Evolutionary conservation across 768 basidiomycete genomes (phyloP).

Genomic region (Crucibulum laeve): DNA sequence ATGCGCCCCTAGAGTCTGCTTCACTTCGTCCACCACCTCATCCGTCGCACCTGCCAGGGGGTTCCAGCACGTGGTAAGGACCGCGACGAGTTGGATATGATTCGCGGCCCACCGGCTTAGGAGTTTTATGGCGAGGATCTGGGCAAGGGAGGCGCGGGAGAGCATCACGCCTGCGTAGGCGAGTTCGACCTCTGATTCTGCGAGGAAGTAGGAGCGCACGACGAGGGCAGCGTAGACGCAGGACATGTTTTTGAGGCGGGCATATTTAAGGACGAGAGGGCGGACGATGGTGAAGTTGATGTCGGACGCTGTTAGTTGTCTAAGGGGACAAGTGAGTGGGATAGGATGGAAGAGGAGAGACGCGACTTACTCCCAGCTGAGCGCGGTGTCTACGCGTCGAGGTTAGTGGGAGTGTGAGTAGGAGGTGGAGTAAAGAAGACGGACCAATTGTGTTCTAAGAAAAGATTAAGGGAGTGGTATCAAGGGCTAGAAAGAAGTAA

Average conservation of each 20-base stretch:
- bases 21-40: constrained; percentile 66
- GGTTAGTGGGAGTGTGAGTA: constrained; percentile 11
- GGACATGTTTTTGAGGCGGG: constrained; percentile 69
- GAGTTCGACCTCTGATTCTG: constrained; percentile 63
- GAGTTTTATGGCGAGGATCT: constrained; percentile 87
- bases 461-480: constrained; percentile 13
- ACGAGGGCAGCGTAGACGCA: constrained; percentile 75
- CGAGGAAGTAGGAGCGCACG: constrained; percentile 73
- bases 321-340: constrained; percentile 18
- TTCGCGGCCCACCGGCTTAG: constrained; percentile 69
- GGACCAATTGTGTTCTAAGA: constrained; percentile 41
- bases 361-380: constrained; percentile 74
- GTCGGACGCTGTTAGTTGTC: constrained; percentile 81
- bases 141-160: constrained; percentile 71
- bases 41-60: constrained; percentile 73
- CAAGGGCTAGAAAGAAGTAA: constrained; percentile 2
- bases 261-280: constrained; percentile 76
- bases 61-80: constrained; percentile 80
- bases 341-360: constrained; percentile 5
- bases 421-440: constrained; percentile 9
- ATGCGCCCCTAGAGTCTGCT: constrained; percentile 47
- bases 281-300: constrained; percentile 78
- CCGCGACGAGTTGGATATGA: constrained; percentile 72
- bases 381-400: constrained; percentile 49
- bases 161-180: constrained; percentile 73